A percentile compares a stretch with the other conserved stretches of the same genome.
phyloP scores from a whole-genome alignment of 495 filamentous ascomycete genomes.

The Podospora fimiseda region DNA sequence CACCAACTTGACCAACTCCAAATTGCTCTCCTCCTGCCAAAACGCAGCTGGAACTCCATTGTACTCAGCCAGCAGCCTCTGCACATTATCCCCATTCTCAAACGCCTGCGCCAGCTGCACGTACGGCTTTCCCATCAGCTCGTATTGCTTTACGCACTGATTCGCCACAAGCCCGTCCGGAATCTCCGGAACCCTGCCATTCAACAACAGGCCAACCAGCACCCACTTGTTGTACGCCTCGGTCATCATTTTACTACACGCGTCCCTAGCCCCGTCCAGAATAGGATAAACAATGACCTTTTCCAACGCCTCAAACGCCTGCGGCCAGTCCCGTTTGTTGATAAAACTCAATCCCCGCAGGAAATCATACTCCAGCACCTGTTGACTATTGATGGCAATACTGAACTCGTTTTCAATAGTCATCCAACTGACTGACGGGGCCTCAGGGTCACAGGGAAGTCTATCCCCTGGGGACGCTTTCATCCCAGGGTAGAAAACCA shows the following conservation, averaged over 20 bases:
- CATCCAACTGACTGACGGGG: constrained; percentile 44
- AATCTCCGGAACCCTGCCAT: constrained; percentile 54
- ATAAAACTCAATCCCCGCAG: constrained; percentile 75
- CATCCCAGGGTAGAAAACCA: constrained; percentile 57
- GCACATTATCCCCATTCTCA: constrained; percentile 48
- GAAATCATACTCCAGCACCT: constrained; percentile 72
- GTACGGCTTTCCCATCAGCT: constrained; percentile 71
- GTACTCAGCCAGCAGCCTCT: constrained; percentile 53
- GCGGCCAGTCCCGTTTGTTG: constrained; percentile 61
- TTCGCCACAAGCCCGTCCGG: constrained; percentile 47
- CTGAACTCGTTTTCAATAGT: constrained; percentile 53
- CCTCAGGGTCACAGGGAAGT: constrained; percentile 28
- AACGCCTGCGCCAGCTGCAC: constrained; percentile 62
- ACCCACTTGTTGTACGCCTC: constrained; percentile 94
- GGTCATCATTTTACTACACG: constrained; percentile 67
- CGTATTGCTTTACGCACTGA: constrained; percentile 45
- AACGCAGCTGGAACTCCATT: constrained; percentile 43
- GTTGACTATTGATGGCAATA: constrained; percentile 45
- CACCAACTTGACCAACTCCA: constrained; percentile 43
- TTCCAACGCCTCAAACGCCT: constrained; percentile 65
- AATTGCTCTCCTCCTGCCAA: constrained; percentile 53
- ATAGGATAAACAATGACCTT: constrained; percentile 61
- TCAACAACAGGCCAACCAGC: constrained; percentile 63
- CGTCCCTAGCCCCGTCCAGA: constrained; percentile 38
- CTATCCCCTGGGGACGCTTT: constrained; percentile 21